A percentile compares a stretch with the other conserved stretches of the same genome.
phyloP scores from a whole-genome alignment of 2,329 filamentous ascomycete species.

The Trichoderma polysporum region DNA sequence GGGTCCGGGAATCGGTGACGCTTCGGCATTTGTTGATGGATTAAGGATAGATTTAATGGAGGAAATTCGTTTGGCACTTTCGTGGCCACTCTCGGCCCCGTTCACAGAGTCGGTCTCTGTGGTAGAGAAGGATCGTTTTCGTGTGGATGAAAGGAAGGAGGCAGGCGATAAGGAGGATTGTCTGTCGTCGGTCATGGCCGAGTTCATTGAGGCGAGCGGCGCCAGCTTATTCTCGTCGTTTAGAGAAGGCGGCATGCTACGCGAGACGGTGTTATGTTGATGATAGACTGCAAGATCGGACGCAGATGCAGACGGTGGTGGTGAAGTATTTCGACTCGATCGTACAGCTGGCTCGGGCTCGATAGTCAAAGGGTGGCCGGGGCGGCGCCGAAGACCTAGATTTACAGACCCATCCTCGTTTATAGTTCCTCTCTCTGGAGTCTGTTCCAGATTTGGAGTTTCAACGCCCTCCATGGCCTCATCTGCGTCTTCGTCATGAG shows the following conservation, averaged over 20 bases:
- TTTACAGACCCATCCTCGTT: conserved; percentile 67
- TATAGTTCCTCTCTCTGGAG: conserved; percentile 53
- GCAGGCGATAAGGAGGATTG: conserved; percentile 61
- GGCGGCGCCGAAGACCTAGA: conserved; percentile 54
- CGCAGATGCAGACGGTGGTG: conserved; percentile 38
- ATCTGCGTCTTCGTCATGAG: conserved; percentile 51
- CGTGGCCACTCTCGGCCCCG: conserved; percentile 41
- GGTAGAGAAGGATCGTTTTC: conserved; percentile 68
- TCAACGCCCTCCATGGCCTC: conserved; percentile 49
- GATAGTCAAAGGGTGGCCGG: conserved; percentile 46
- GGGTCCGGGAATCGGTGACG: conserved; percentile 25
- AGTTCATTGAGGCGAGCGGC: conserved; percentile 50
- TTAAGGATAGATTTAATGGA: conserved; percentile 78
- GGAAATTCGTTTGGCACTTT: conserved; percentile 62
- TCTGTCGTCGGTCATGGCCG: conserved; percentile 45
- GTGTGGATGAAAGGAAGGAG: conserved; percentile 57
- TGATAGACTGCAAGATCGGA: conserved; percentile 54
- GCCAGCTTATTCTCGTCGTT: conserved; percentile 60
- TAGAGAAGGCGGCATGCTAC: conserved; percentile 42
- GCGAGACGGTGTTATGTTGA: conserved; percentile 42
- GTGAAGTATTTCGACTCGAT: conserved; percentile 45
- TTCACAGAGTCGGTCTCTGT: conserved; percentile 51
- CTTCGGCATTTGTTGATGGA: conserved; percentile 41
- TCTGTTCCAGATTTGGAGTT: conserved; percentile 38
- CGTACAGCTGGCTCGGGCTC: conserved; percentile 47